Conservation (phyloP, 2,329 filamentous ascomycete species). For the Aureobasidium musti region DNA sequence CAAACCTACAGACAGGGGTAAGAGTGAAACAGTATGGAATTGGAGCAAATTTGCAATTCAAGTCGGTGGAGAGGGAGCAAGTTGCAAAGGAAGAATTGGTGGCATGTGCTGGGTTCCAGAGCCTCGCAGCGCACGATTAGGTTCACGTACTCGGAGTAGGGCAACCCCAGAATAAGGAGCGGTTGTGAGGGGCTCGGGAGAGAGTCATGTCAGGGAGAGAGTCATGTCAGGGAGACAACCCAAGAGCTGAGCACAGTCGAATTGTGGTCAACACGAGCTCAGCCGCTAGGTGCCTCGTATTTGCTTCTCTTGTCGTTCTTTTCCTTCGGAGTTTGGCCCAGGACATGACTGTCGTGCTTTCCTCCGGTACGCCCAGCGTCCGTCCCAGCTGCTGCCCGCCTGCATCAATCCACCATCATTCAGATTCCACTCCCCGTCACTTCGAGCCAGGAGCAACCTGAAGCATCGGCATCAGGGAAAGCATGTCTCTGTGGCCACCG, state of each 20-base stretch:
- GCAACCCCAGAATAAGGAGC: constrained; percentile 13
- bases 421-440: not conserved
- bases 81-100: not conserved
- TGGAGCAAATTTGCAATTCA: not conserved
- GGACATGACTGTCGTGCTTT: constrained; percentile 23
- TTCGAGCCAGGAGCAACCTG: constrained; percentile 14
- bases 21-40: not conserved
- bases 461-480: not conserved
- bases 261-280: constrained; percentile 24
- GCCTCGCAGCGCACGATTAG: not conserved
- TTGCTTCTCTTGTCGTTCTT: not conserved
- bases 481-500: constrained; percentile 34
- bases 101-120: not conserved
- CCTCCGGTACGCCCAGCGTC: constrained; percentile 18
- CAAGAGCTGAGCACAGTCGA: constrained; percentile 8
- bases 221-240: constrained; percentile 14
- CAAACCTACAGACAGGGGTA: not conserved
- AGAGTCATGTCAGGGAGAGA: constrained; percentile 11
- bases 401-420: not conserved
- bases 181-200: not conserved
- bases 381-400: constrained; percentile 8
- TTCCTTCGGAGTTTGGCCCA: not conserved
- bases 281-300: constrained; percentile 18
- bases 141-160: not conserved
- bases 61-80: not conserved